Evolutionary conservation across 2,329 filamentous ascomycete genomes (phyloP), one percentile per base, ranked within the genome.

Genomic region (Annulohypoxylon truncatum): DNA sequence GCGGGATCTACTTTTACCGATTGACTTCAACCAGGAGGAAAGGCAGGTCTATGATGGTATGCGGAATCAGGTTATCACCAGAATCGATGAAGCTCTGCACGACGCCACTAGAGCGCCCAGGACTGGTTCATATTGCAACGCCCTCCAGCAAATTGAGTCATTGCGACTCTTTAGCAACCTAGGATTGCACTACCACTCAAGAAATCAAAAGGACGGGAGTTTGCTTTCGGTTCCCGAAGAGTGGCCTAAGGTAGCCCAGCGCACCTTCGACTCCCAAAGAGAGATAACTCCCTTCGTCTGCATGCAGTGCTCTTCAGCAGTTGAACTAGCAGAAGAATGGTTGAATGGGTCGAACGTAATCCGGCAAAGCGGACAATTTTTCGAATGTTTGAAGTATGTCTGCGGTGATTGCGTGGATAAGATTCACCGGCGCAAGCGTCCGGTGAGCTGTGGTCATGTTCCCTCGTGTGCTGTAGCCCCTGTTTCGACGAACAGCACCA

Each of bases 21-120:
- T 84, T 1, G 73, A 81, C 0, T 80, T 84, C 10, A 42, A 12
- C 5, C 7, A 15, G 15, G 51, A 54, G 29, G 51, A 54, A 54
- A 54, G 35, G 15, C 35, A 15, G 6, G 35, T 38, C 5, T 38
- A 38, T 15, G 6, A 38, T 13, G 18, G 35, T 8, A 38, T 38
- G 35, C 35, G 35, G n/a, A 13, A 54, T 8, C 35, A 42, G 9
- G n/a, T 42, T 9, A 44, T 54, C 13, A 42, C 24, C 7, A 40
- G n/a, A 28, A 54, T 29, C 24, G 51, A 54, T 20, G 22, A 54
- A 54, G 51, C 51, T 28, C 24, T 54, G 2, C 22, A 29, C 12
- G 33, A 31, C 5, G 24, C 12, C 33, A 28, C 51, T 4, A 15
- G 51, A 29, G n/a, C 6, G 7, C 15, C 33, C 4, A 38, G 35